Percentiles rank a stretch among this genome's conserved stretches.
phyloP scores from a whole-genome alignment of 495 filamentous ascomycete genomes.

The Bacidia rubella region DNA sequence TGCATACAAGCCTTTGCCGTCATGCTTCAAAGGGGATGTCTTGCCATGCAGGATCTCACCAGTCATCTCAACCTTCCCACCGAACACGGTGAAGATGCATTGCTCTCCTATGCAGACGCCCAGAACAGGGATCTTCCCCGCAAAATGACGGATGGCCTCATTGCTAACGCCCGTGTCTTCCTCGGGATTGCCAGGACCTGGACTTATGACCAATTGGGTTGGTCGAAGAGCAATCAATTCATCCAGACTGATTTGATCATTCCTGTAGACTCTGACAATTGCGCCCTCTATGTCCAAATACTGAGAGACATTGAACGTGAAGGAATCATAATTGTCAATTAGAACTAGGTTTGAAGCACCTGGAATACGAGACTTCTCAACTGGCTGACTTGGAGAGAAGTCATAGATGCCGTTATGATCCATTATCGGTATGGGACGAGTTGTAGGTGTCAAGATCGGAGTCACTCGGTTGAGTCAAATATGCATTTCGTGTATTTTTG shows the following conservation, averaged over 20 bases:
- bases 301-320: slow-evolving; percentile 98
- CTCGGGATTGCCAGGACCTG: slow-evolving; percentile 81
- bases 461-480: not conserved
- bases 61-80: slow-evolving; percentile 80
- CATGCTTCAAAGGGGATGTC: slow-evolving; percentile 79
- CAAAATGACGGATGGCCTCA: slow-evolving; percentile 79
- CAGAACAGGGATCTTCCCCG: slow-evolving; percentile 92
- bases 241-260: slow-evolving; percentile 77
- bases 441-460: not conserved
- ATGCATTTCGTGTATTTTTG: not conserved
- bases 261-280: slow-evolving; percentile 73
- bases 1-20: slow-evolving; percentile 74
- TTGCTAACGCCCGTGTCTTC: slow-evolving; percentile 86
- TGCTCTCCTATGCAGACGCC: slow-evolving; percentile 99
- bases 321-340: slow-evolving; percentile 99
- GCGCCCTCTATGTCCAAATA: slow-evolving; percentile 92
- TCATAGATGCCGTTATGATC: slow-evolving; percentile 50
- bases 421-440: slow-evolving; percentile 22
- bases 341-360: slow-evolving; percentile 83
- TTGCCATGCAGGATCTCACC: slow-evolving; percentile 97
- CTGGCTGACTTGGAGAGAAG: slow-evolving; percentile 72
- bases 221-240: slow-evolving; percentile 71
- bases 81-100: slow-evolving; percentile 87
- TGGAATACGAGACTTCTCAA: slow-evolving; percentile 48
- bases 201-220: slow-evolving; percentile 88